These are phyloP conservation scores for Rhizophora mangle DNA, from an alignment of 345 rosid species.

Conservation along the genomic window DNA sequence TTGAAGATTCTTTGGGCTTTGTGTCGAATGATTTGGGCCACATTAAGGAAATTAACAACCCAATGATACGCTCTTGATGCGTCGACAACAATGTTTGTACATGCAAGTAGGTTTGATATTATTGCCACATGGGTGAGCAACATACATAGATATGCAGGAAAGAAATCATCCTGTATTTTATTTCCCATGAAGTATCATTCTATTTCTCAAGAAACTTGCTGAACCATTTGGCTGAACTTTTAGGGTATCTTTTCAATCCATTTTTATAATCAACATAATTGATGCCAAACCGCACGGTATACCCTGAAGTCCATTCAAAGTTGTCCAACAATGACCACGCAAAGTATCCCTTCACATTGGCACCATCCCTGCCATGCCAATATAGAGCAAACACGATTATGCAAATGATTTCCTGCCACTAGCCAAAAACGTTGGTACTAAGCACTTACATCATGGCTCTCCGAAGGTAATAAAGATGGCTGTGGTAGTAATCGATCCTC, in stretches of 20 bases:
- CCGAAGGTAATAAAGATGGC: constrained; percentile 30
- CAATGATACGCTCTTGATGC: too few species aligned
- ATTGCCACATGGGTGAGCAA: too few species aligned
- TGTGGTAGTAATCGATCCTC: constrained; percentile 32
- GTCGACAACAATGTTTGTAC: too few species aligned
- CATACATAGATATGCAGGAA: too few species aligned
- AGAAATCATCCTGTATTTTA: background rate
- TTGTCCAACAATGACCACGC: constrained; percentile 27
- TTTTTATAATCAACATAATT: constrained; percentile 19
- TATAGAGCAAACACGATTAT: background rate
- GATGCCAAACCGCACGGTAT: constrained; percentile 22
- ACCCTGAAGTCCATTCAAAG: constrained; percentile 23
- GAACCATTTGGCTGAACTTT: constrained; percentile 23
- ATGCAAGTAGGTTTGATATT: too few species aligned
- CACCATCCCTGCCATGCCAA: constrained; percentile 13
- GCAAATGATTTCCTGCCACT: background rate
- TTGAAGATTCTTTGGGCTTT: too few species aligned
- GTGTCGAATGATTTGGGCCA: too few species aligned
- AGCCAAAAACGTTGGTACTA: too few species aligned
- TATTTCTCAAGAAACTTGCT: constrained; percentile 10
- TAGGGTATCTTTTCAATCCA: constrained; percentile 25
- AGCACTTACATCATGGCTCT: constrained; percentile 34
- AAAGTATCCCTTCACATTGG: constrained; percentile 26
- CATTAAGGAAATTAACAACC: too few species aligned
- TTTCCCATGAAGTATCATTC: background rate